These are phyloP conservation scores for Pistacia atlantica DNA, from an alignment of 345 rosid genomes.

Conservation along the genomic window DNA sequence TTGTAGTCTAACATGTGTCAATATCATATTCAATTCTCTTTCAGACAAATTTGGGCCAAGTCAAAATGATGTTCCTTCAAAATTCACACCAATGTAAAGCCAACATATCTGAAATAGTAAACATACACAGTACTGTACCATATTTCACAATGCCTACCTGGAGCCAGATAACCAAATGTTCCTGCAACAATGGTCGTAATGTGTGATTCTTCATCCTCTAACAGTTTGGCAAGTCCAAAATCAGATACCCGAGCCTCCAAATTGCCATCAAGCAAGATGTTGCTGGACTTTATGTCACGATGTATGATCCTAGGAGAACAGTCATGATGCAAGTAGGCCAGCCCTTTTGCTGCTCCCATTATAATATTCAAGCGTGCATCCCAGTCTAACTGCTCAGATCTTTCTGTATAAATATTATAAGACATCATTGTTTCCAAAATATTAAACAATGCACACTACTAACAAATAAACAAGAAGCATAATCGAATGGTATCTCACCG, in stretches of 20 bases:
- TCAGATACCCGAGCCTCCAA: slow-evolving; percentile 98
- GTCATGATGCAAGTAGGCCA: slow-evolving; percentile 96
- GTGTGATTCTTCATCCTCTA: slow-evolving; percentile 96
- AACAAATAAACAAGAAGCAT: slow-evolving; percentile 11
- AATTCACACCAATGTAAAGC: slow-evolving; percentile 3
- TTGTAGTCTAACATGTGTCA: neutral
- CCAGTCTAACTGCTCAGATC: slow-evolving; percentile 92
- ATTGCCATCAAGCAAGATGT: slow-evolving; percentile 95
- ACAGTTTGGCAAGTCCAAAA: slow-evolving; percentile 95
- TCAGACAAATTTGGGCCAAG: neutral
- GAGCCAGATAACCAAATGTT: slow-evolving; percentile 98
- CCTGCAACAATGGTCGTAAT: slow-evolving; percentile 99
- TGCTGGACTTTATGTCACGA: slow-evolving; percentile 98
- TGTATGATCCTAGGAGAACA: slow-evolving; percentile 99
- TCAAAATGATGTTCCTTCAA: neutral
- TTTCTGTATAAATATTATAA: slow-evolving; percentile 53
- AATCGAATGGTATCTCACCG: slow-evolving; percentile 46
- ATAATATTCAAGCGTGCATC: slow-evolving; percentile 89
- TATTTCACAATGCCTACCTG: slow-evolving; percentile 56
- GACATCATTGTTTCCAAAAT: slow-evolving; percentile 4
- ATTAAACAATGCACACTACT: neutral
- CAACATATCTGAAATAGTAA: slow-evolving; percentile 10
- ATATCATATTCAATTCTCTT: slow-evolving; percentile 7
- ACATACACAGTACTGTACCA: neutral
- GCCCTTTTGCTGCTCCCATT: slow-evolving; percentile 96